Evolutionary conservation across 345 rosid genomes (phyloP).

Genomic region (Fremontodendron californicum): DNA sequence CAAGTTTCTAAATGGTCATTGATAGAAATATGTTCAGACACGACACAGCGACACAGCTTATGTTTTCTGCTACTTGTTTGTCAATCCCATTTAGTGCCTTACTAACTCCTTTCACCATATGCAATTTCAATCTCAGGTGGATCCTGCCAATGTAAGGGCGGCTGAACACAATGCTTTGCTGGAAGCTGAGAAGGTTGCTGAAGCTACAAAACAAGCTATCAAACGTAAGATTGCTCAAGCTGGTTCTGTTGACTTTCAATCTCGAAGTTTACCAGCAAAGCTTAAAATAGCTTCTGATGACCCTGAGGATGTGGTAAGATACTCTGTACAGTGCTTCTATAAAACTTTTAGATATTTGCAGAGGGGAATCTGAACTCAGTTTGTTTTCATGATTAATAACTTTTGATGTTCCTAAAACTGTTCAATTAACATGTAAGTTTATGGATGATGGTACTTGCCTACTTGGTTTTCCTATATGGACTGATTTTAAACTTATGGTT

Average conservation of each 20-base stretch:
- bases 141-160: constrained; percentile 83
- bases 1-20: background rate
- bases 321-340: background rate
- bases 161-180: constrained; percentile 58
- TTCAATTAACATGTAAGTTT: background rate
- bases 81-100: background rate
- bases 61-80: background rate
- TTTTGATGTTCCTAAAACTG: background rate
- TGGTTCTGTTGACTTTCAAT: constrained; percentile 68
- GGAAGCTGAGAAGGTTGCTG: constrained; percentile 92
- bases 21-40: background rate
- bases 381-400: background rate
- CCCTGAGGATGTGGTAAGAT: constrained; percentile 92
- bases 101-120: background rate
- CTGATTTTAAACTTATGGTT: background rate
- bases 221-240: constrained; percentile 95
- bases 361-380: background rate
- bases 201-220: constrained; percentile 88
- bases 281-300: constrained; percentile 84
- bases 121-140: constrained; percentile 52
- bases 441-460: background rate
- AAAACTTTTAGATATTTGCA: background rate
- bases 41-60: background rate
- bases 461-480: background rate
- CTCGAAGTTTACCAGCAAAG: constrained; percentile 78